These are phyloP conservation scores for Passalora sequoiae DNA, from an alignment of 2,329 filamentous ascomycete genomes.

Conservation along the genomic window DNA sequence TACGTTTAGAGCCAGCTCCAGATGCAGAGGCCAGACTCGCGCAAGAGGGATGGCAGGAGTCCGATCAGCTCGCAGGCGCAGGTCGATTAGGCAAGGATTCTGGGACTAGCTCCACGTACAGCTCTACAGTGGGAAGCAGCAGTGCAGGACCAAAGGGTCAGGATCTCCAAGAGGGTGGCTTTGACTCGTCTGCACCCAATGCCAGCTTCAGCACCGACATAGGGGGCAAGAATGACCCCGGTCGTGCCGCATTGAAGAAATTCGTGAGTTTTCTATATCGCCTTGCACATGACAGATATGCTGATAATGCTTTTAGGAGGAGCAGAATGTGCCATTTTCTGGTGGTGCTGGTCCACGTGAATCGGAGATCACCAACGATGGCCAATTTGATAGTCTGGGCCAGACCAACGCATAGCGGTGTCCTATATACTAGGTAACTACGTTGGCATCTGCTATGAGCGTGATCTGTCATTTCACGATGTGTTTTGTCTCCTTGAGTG, in stretches of 20 bases:
- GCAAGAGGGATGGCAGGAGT: conserved; percentile 36
- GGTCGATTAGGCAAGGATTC: conserved; percentile 35
- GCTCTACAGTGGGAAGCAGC: conserved; percentile 21
- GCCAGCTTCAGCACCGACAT: conserved; percentile 51
- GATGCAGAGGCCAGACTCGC: conserved; percentile 45
- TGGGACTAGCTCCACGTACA: conserved; percentile 36
- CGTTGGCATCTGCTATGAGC: too few relatives aligned
- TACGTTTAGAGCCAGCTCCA: conserved; percentile 45
- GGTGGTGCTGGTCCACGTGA: conserved; percentile 29
- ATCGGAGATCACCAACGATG: conserved; percentile 15
- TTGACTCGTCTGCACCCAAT: conserved; percentile 38
- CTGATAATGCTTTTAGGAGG: too few relatives aligned
- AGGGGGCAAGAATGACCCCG: conserved; percentile 53
- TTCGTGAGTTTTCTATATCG: conserved; percentile 21
- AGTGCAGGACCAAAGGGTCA: conserved; percentile 35
- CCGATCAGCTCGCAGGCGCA: conserved; percentile 39
- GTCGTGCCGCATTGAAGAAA: conserved; percentile 43
- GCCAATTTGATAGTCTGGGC: conserved; percentile 19
- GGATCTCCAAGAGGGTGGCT: conserved; percentile 28
- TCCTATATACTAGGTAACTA: too few relatives aligned
- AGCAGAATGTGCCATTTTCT: conserved; percentile 31
- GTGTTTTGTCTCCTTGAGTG: too few relatives aligned
- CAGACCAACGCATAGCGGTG: conserved; percentile 12
- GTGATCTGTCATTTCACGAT: too few relatives aligned
- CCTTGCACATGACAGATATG: too few relatives aligned